phyloP scores from a whole-genome alignment of 1,139 yeast species.

The Saccharomyces hybrid region DNA sequence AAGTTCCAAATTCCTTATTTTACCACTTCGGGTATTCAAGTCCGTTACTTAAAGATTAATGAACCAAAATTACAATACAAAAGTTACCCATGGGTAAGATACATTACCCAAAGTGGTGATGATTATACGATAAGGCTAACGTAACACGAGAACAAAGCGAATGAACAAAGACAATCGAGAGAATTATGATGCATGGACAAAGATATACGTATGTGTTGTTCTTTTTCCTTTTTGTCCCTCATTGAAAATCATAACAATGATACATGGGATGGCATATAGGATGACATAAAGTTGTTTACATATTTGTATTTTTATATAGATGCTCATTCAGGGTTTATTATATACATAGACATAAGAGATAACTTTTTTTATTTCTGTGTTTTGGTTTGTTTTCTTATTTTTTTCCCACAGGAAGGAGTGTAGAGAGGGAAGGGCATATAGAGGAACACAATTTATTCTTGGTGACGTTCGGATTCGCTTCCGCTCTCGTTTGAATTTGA shows the following conservation, averaged over 20 bases:
- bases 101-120: slow-evolving; percentile 88
- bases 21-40: slow-evolving; percentile 96
- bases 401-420: background rate
- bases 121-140: slow-evolving; percentile 74
- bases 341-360: slow-evolving; percentile 1
- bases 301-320: slow-evolving; percentile 13
- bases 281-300: background rate
- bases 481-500: slow-evolving; percentile 5
- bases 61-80: slow-evolving; percentile 95
- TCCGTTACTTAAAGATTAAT: slow-evolving; percentile 82
- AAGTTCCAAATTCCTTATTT: slow-evolving; percentile 93
- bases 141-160: background rate
- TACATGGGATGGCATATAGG: too few species aligned
- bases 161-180: background rate
- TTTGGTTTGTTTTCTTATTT: background rate
- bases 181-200: background rate
- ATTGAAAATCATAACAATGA: background rate
- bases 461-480: slow-evolving; percentile 6
- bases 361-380: background rate
- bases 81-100: slow-evolving; percentile 96
- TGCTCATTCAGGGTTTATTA: slow-evolving; percentile 25
- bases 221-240: background rate
- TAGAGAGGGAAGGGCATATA: background rate
- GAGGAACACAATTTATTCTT: slow-evolving; percentile 2
- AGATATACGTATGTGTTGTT: background rate